Base-by-base conservation (phyloP, 2,329 filamentous ascomycete genomes). In the Tolypocladium tundrense region DNA sequence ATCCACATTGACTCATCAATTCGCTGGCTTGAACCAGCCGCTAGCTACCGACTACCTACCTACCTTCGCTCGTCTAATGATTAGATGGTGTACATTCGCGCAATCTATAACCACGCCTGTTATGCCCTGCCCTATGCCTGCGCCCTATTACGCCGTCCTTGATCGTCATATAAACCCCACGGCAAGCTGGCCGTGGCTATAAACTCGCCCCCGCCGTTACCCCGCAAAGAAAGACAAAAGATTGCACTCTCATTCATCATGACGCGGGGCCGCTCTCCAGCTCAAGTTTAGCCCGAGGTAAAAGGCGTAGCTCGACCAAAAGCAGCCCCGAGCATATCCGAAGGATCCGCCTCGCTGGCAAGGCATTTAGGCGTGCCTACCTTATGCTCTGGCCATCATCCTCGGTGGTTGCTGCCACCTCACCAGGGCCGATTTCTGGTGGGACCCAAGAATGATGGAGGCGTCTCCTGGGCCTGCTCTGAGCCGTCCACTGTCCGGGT, bases 81-180 rank as follows among this genome's bases (percentile, higher is more conserved):
- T 40, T 45, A 58, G 37, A 50, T 57, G 31, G 55, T 51, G 52
- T 56, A 61, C 58, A 55, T 53, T n/a, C 54, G 51, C 50, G 54
- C 60, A 58, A 56, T 59, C 57, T 59, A 60, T 60, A 52, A 57
- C n/a, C n/a, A 53, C n/a, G 37, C 58, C 41, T 55, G 35, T 40
- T 19, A 11, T 56, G 21, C 54, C 21, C 31, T 14, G 45, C 6
- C 27, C 27, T 31, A 31, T 50, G 45, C 43, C 43, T 40, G 31
- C 35, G 19, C 54, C 43, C 37, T 27, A 13, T 48, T 56, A 52
- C 57, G 59, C 54, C 58, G 45, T 53, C 54, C 52, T 42, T 16
- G 27, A 43, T 48, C 16, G 21, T 24, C 53, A 21, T 43, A 35
- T 51, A 27, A 56, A 33, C 45, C 9, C 48, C 48, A n/a, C 48